phyloP scores from a whole-genome alignment of 1,284 basidiomycete species.

The Irpex sp. region DNA sequence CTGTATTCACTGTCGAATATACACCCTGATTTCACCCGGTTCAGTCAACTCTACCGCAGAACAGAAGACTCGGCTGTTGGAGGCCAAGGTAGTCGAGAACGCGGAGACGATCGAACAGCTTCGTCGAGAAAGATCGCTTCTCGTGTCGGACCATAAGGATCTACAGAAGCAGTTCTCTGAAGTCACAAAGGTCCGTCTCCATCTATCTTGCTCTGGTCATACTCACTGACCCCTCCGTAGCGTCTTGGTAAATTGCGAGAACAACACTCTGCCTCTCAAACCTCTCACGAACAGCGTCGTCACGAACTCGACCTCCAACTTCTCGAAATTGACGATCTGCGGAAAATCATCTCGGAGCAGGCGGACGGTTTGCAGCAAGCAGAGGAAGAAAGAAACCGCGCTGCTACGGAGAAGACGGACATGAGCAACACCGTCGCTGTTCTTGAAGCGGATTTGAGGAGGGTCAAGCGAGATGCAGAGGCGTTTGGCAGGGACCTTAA shows the following conservation, averaged over 20 bases:
- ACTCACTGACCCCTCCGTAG: slow-evolving; percentile 27
- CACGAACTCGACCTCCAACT: slow-evolving; percentile 69
- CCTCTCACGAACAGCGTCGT: slow-evolving; percentile 66
- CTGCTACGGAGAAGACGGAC: slow-evolving; percentile 59
- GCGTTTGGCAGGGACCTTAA: slow-evolving; percentile 73
- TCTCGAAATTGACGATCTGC: slow-evolving; percentile 71
- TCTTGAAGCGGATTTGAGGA: slow-evolving; percentile 66
- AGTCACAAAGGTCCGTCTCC: slow-evolving; percentile 53
- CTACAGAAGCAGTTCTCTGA: slow-evolving; percentile 64
- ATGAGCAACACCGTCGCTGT: slow-evolving; percentile 56
- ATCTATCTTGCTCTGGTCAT: background rate
- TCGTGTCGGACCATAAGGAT: slow-evolving; percentile 63
- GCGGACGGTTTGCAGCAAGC: slow-evolving; percentile 59
- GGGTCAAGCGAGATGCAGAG: slow-evolving; percentile 71
- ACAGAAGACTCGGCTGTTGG: slow-evolving; percentile 64
- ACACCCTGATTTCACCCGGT: too few relatives aligned
- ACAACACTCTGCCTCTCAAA: slow-evolving; percentile 55
- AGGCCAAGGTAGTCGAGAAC: slow-evolving; percentile 63
- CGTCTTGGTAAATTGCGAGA: slow-evolving; percentile 58
- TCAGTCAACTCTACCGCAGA: slow-evolving; percentile 59
- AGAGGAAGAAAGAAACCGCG: slow-evolving; percentile 55
- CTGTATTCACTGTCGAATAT: too few relatives aligned
- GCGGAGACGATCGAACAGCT: slow-evolving; percentile 64
- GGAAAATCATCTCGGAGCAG: slow-evolving; percentile 56
- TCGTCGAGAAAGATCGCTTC: slow-evolving; percentile 66